phyloP scores from a whole-genome alignment of 1,139 yeast genomes.

The Yamadazyma triangularis region DNA sequence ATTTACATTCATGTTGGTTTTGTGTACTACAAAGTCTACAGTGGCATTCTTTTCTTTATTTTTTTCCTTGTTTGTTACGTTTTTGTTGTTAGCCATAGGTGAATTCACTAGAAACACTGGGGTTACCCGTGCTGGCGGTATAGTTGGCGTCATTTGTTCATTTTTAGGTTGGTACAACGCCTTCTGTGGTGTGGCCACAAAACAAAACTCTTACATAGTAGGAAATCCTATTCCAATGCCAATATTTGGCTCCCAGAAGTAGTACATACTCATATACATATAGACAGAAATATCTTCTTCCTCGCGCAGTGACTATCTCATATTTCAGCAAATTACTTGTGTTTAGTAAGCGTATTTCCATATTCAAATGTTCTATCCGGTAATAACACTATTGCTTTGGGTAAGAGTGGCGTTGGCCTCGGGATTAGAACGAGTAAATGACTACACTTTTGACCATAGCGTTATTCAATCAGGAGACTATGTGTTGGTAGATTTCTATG shows the following conservation, averaged over 20 bases:
- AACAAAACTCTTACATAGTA: constrained; percentile 24
- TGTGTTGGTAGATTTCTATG: constrained; percentile 70
- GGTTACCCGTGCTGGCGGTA: constrained; percentile 65
- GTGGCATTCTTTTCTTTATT: constrained; percentile 55
- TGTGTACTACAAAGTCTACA: constrained; percentile 62
- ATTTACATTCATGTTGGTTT: constrained; percentile 54
- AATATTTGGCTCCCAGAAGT: no score
- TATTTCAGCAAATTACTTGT: no score
- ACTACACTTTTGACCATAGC: constrained; percentile 49
- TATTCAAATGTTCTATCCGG: no score
- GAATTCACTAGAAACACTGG: constrained; percentile 44
- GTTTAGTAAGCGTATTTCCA: no score
- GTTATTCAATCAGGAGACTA: constrained; percentile 56
- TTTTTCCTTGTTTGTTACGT: constrained; percentile 50
- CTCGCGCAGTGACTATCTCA: no score
- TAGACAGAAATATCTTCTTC: no score
- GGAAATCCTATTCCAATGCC: constrained; percentile 16
- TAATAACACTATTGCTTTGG: no score
- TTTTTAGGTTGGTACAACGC: constrained; percentile 58
- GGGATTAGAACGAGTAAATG: constrained; percentile 24
- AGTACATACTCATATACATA: no score
- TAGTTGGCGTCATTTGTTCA: constrained; percentile 57
- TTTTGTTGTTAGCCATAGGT: constrained; percentile 54
- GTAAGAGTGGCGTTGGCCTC: not conserved
- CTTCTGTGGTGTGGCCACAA: constrained; percentile 25